Conservation (phyloP, 2,329 filamentous ascomycete genomes). For the Massarina eburnea region DNA sequence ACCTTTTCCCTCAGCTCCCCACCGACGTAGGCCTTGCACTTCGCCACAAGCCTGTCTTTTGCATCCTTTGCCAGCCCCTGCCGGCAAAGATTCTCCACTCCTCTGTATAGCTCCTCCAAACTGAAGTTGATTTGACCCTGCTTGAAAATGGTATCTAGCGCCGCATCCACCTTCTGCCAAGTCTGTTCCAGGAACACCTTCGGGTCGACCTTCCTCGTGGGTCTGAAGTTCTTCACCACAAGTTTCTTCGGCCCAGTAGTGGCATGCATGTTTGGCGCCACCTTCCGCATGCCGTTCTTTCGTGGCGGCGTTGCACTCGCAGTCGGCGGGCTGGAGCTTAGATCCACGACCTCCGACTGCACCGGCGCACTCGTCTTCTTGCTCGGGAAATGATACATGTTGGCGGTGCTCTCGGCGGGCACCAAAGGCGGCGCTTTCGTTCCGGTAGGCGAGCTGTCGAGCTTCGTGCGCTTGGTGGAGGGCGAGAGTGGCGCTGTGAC, state of each 20-base stretch:
- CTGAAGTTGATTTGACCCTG: constrained; percentile 63
- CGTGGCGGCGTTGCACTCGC: constrained; percentile 8
- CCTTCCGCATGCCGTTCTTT: constrained; percentile 41
- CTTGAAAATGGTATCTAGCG: constrained; percentile 72
- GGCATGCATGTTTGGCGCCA: constrained; percentile 68
- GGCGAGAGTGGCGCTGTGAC: constrained; percentile 30
- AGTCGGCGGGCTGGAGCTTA: constrained; percentile 44
- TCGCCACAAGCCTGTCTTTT: constrained; percentile 64
- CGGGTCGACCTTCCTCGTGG: constrained; percentile 64
- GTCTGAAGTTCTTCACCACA: constrained; percentile 88
- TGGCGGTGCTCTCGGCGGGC: constrained; percentile 31
- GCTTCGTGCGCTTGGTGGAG: constrained; percentile 33
- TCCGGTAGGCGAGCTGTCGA: constrained; percentile 19
- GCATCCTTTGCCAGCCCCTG: constrained; percentile 71
- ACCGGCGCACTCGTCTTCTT: constrained; percentile 21
- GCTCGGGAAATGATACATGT: constrained; percentile 41
- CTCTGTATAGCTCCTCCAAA: constrained; percentile 86
- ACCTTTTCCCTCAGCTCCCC: constrained; percentile 61
- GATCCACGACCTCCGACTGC: constrained; percentile 27
- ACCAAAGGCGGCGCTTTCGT: constrained; percentile 12
- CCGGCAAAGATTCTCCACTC: constrained; percentile 88
- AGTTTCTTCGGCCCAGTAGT: constrained; percentile 73
- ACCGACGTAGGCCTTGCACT: constrained; percentile 66
- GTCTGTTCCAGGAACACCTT: constrained; percentile 77
- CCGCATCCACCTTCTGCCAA: constrained; percentile 72